These are phyloP conservation scores for Silene vulgaris DNA, from an alignment of 179 eudicot species.

Conservation along the genomic window DNA sequence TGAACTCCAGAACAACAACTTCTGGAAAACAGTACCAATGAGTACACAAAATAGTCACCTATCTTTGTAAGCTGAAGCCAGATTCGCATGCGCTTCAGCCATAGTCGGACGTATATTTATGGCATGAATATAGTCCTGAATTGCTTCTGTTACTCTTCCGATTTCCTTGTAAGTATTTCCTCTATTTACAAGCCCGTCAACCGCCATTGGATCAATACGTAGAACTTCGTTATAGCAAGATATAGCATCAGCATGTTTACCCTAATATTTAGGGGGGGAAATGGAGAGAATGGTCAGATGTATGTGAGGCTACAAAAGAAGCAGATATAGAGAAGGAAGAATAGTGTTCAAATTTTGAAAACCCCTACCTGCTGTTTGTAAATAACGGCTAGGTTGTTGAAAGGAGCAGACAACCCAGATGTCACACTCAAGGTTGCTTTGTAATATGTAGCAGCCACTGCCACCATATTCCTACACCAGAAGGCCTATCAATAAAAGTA, in stretches of 20 bases:
- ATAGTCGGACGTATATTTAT: conserved; percentile 70
- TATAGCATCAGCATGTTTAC: conserved; percentile 80
- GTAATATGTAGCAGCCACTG: conserved; percentile 80
- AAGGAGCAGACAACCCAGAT: conserved; percentile 91
- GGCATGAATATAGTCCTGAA: conserved; percentile 81
- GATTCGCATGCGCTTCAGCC: conserved; percentile 98
- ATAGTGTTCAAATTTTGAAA: not conserved
- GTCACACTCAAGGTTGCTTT: conserved; percentile 84
- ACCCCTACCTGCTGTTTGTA: conserved; percentile 75
- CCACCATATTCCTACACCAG: conserved; percentile 68
- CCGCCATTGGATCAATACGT: conserved; percentile 79
- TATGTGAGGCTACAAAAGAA: not conserved
- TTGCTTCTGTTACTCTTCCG: conserved; percentile 86
- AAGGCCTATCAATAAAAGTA: conserved; percentile 10
- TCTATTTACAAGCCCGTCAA: conserved; percentile 93
- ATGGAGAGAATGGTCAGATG: not conserved
- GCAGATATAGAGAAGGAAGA: not conserved
- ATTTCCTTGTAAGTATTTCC: conserved; percentile 93
- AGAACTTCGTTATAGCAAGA: conserved; percentile 94
- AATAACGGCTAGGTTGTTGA: conserved; percentile 82
- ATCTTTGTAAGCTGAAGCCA: conserved; percentile 95
- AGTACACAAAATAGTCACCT: conserved; percentile 41
- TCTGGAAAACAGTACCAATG: not conserved
- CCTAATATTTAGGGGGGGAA: conserved; percentile 38
- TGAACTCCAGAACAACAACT: not conserved